Base-by-base conservation (phyloP, 2,329 filamentous ascomycete genomes). In the Trematosphaeria pertusa region DNA sequence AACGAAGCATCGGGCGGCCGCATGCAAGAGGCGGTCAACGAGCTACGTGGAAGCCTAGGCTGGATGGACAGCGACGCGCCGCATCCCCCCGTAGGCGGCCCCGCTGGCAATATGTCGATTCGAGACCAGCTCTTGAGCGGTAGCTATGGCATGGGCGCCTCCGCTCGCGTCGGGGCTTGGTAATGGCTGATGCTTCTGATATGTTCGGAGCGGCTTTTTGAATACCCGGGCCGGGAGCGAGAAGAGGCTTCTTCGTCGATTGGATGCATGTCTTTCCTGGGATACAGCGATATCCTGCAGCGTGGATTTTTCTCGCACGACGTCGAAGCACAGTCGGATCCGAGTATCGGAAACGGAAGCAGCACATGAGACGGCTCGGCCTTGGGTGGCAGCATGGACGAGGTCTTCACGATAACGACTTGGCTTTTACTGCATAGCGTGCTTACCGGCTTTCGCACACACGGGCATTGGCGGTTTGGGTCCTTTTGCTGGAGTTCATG, bases 1-100 rank as follows among this genome's bases (percentile, higher is more conserved):
- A 93, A 97, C 67, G 86, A 94, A 57, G 85, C 87, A 56, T 93
- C 91, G 4, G 87, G 87, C 32, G 91, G 91, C 19, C 88, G 89
- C 63, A 81, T 99, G 72, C 85, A 87, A 52, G 82, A 85, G 33
- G 94, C 92, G 26, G 85, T 96, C 52, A 83, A 87, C 43, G 88
- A 91, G 64, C 83, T 97, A 73, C 81, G 84, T 12, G 79, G 80
- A 28, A 87, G 86, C 52, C 78, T 96, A 20, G 88, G 87, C 32
- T 96, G 91, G 89, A 89, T 91, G 78, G 85, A 81, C 43, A 75
- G 78, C 35, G 57, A 67, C 40, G 44, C 56, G 3, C 38, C 55
- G 34, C 46, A 56, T 7, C 40, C 56, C n/a, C 44, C 61, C 12
- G 39, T 61, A 22, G 58, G 54, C 36, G 58, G 54, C 10, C 52